Base-by-base conservation (phyloP, 306 rosid species). In the Castanospermum australe region DNA sequence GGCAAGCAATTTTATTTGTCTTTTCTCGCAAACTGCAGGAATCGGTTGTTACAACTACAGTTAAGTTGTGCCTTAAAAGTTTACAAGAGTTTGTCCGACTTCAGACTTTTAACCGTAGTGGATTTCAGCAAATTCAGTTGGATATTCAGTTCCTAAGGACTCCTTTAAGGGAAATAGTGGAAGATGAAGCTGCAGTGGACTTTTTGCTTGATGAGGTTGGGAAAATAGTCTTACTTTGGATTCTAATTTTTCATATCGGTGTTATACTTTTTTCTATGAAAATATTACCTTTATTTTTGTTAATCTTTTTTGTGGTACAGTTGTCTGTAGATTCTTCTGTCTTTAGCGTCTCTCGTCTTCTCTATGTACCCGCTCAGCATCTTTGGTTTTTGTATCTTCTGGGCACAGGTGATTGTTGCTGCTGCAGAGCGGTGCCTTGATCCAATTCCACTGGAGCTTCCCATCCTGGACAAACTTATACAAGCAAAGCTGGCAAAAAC, bases 61-160 rank as follows among this genome's bases (percentile, higher is more conserved):
- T 89, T 52, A 95, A 93, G 84, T 84, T 93, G 48, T 85, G 91
- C 79, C 94, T 95, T 57, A 95, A 91, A 81, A 95, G 97, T 82
- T 79, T 92, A 71, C 98, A 89, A 91, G 99, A 95, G 87, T 90
- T 87, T 75, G 94, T 80, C 17, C 86, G 98, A 24, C 90, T 89
- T 76, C 98, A 92, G 45, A 92, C 98, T 33, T 95, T 90, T 75
- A 95, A 90, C 76, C 82, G 97, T 21, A 95, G 97, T 59, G 99
- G 99, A 84, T 95, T 91, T 78, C 97, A 92, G 64, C 99, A 92
- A 91, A 87, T 91, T 88, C 99, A 95, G 70, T 82, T 95, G 80
- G 99, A 95, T 86, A 81, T 88, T 74, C 98, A 91, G 82, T 95
- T 88, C 81, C 71, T 92, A 30, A 87, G 97, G 89, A 79, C 87